Evolutionary conservation across 164 flowering plant genomes (phyloP), one percentile per base, ranked within the genome.

Genomic region (Aristolochia californica): DNA sequence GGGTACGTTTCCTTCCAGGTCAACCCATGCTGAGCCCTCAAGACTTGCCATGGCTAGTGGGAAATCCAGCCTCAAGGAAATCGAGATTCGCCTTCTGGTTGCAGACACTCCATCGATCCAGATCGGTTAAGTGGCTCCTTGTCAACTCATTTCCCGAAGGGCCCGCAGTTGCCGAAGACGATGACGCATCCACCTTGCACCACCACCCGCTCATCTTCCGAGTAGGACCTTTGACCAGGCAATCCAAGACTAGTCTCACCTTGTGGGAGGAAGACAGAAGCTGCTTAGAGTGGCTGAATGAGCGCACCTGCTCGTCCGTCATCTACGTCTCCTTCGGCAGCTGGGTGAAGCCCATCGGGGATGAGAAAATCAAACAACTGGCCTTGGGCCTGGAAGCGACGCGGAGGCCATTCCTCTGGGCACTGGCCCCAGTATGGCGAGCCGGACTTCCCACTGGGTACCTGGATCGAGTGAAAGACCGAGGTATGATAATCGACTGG

Each of bases 21-120:
- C 79, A 76, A 54, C 81, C 86, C 7, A 18, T 20, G 40, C 48
- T 81, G 12, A 72, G 67, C 12, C 45, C 80, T 2, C 64, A 66
- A 53, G 86, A 83, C 16, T 74, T 84, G 17, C 97, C 97, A 51
- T 89, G 97, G 97, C 58, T 86, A 24, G 77, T 86, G 5, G 95
- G 95, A 59, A 68, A 75, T 16, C 34, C 69, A 2, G 57, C 68
- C 14, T 54, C 81, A 24, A 75, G 61, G 64, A 62, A 60, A 62
- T 66, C 70, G 57, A 79, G 97, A 57, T 89, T 86, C 68, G 63
- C 51, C 40, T 89, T 89, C 38, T 89, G 97, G 97, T 60, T 48
- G 0, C 66, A 75, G 63, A 69, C 71, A 53, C 38, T 87, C n/a
- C 70, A 71, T 5, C 66, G 95, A 58, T 69, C 86, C 15, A 67